A percentile compares a stretch with the other conserved stretches of the same genome.
These are phyloP conservation scores for Microascus cirrosus DNA, from an alignment of 2,329 filamentous ascomycete species.

Conservation along the genomic window DNA sequence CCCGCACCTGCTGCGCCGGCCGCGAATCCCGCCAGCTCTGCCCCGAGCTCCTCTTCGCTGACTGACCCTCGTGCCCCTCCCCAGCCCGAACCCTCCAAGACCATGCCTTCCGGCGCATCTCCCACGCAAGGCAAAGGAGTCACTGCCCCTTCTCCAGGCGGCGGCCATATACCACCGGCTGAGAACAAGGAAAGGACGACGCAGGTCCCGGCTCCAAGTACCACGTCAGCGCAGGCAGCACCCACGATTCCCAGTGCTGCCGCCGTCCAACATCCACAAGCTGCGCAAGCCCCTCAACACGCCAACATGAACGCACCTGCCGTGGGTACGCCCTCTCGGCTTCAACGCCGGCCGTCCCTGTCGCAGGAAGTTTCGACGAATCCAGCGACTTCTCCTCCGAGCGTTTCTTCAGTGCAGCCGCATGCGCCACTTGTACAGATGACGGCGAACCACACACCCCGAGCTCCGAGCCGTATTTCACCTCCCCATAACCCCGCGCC, in stretches of 20 bases:
- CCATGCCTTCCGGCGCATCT: background rate
- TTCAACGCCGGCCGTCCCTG: background rate
- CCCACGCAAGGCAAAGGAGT: background rate
- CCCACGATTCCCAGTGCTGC: background rate
- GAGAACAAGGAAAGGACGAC: background rate
- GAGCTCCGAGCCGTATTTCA: background rate
- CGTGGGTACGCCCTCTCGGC: background rate
- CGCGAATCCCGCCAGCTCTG: background rate
- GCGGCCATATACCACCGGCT: background rate
- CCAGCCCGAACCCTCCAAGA: background rate
- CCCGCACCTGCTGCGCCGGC: background rate
- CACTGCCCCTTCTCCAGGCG: background rate
- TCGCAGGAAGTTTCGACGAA: background rate
- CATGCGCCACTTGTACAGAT: background rate
- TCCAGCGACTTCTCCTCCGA: background rate
- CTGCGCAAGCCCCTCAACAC: background rate
- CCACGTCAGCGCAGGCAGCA: background rate
- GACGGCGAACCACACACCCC: background rate
- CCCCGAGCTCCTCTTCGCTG: background rate
- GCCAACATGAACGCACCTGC: background rate
- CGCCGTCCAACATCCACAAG: background rate
- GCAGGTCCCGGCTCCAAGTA: background rate
- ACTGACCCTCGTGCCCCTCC: background rate
- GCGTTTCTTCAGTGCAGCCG: background rate
- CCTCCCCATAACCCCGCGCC: background rate